Percentiles rank a stretch among this genome's conserved stretches.
phyloP scores from a whole-genome alignment of 768 basidiomycete species.

The Collybiopsis luxurians region DNA sequence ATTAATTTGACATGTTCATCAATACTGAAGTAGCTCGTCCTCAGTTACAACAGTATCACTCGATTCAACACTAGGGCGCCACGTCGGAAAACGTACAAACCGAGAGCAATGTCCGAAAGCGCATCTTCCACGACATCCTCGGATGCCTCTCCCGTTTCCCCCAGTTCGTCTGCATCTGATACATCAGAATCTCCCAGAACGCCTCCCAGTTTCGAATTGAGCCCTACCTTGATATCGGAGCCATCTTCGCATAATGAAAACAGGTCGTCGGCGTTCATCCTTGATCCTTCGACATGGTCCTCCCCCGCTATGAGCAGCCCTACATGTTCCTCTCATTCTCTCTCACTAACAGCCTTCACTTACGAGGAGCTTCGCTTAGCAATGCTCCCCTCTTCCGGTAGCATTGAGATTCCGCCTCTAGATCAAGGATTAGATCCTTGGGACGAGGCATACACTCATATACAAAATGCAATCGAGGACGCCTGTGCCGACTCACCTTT shows the following conservation, averaged over 20 bases:
- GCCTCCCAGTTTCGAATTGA: neutral
- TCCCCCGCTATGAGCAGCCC: neutral
- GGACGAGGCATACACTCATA: neutral
- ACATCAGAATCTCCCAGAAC: neutral
- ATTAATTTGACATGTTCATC: no score
- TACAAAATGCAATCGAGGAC: neutral
- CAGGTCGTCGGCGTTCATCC: neutral
- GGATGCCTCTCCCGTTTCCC: neutral
- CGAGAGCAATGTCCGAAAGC: neutral
- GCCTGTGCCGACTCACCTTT: neutral
- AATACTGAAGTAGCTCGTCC: neutral
- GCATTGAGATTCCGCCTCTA: neutral
- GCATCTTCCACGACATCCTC: neutral
- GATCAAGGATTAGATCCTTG: no score
- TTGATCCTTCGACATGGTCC: slow-evolving; percentile 1
- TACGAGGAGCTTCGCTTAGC: neutral
- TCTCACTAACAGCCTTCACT: neutral
- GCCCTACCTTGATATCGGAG: neutral
- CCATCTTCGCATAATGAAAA: neutral
- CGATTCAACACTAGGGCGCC: slow-evolving; percentile 2
- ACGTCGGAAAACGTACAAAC: neutral
- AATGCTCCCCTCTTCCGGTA: neutral
- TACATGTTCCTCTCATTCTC: neutral
- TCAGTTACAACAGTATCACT: slow-evolving; percentile 8
- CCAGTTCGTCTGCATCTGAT: neutral